Percentiles rank a stretch among this genome's conserved stretches.
Evolutionary conservation across 2,329 filamentous ascomycete genomes (phyloP).

Genomic region (Raffaelea deltoideospora): DNA sequence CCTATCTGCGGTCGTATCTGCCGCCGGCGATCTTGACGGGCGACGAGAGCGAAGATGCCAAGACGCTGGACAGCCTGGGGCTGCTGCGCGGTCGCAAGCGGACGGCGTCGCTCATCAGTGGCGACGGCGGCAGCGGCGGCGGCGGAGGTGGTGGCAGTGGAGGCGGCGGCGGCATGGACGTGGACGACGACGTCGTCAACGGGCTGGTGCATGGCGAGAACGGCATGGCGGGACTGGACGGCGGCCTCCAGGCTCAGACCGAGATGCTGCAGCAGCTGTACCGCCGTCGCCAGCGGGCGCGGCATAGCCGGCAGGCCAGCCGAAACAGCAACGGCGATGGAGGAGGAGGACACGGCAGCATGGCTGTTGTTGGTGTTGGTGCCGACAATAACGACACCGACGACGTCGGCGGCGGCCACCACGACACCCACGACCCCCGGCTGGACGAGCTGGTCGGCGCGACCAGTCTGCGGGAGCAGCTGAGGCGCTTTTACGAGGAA

Average conservation of each 20-base stretch:
- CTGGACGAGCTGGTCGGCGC: background rate
- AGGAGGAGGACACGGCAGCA: no score
- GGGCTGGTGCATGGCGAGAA: constrained; percentile 25
- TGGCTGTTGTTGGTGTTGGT: no score
- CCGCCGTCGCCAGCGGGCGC: no score
- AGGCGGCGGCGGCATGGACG: constrained; percentile 16
- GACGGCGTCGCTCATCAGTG: constrained; percentile 3
- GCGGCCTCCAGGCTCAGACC: no score
- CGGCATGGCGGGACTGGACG: no score
- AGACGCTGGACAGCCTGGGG: constrained; percentile 4
- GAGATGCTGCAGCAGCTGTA: no score
- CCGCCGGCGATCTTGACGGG: background rate
- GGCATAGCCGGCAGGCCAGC: no score
- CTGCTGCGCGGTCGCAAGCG: constrained; percentile 3
- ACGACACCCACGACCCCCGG: constrained; percentile 23
- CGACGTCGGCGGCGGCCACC: constrained; percentile 14
- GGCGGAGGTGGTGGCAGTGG: background rate
- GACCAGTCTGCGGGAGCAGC: constrained; percentile 42
- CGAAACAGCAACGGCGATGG: no score
- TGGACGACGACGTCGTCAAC: constrained; percentile 31
- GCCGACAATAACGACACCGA: constrained; percentile 19
- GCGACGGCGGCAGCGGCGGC: background rate
- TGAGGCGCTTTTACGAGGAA: constrained; percentile 52
- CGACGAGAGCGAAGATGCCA: constrained; percentile 3
- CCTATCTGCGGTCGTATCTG: background rate